phyloP scores from a whole-genome alignment of 805 yeast species.

The Lipomyces starkeyi region DNA sequence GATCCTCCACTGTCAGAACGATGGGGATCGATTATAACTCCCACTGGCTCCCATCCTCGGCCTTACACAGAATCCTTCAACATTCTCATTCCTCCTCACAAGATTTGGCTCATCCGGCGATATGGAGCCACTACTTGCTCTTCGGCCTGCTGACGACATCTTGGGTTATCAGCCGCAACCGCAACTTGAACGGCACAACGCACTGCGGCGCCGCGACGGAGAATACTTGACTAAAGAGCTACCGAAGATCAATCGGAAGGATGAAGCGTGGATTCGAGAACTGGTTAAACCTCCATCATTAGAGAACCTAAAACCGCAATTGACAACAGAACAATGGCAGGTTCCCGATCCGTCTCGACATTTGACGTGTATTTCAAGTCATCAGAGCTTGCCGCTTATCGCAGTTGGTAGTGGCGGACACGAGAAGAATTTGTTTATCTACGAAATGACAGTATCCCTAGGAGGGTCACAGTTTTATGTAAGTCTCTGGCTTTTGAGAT shows the following conservation, averaged over 20 bases:
- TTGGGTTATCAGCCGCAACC: background rate
- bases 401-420: constrained; percentile 62
- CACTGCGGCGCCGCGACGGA: constrained; percentile 26
- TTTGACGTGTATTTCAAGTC: constrained; percentile 48
- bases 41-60: background rate
- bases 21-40: background rate
- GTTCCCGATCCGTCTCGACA: constrained; percentile 48
- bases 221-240: background rate
- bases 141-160: constrained; percentile 22
- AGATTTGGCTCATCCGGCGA: background rate
- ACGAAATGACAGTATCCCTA: constrained; percentile 51
- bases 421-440: constrained; percentile 57
- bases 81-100: background rate
- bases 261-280: constrained; percentile 38
- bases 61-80: background rate
- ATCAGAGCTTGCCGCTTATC: constrained; percentile 49
- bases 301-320: constrained; percentile 26
- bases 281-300: constrained; percentile 32
- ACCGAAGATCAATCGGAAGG: constrained; percentile 25
- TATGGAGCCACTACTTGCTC: constrained; percentile 17
- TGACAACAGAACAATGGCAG: constrained; percentile 43
- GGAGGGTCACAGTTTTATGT: constrained; percentile 28
- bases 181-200: constrained; percentile 36
- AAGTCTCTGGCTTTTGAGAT: background rate
- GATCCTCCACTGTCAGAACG: background rate